A percentile compares a stretch with the other conserved stretches of the same genome.
phyloP scores from a whole-genome alignment of 2,329 filamentous ascomycete genomes.

The Rhynchosporium agropyri region DNA sequence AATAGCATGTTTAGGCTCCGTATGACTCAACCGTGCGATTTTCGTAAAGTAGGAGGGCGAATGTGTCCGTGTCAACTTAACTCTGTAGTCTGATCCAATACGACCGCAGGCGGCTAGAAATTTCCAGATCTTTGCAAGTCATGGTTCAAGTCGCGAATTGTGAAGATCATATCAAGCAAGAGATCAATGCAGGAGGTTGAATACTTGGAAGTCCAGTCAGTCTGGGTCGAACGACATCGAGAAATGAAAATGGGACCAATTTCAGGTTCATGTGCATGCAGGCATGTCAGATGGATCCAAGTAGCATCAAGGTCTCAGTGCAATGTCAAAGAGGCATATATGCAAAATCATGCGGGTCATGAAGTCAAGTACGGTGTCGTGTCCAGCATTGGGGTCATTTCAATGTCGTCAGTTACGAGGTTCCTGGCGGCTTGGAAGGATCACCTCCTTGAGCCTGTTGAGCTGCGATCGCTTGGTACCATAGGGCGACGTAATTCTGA shows the following conservation, averaged over 20 bases:
- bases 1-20: conserved; percentile 15
- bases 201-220: conserved; percentile 17
- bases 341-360: conserved; percentile 41
- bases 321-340: conserved; percentile 37
- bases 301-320: conserved; percentile 42
- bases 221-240: conserved; percentile 24
- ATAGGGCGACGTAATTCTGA: conserved; percentile 76
- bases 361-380: conserved; percentile 38
- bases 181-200: conserved; percentile 34
- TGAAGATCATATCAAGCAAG: conserved; percentile 36
- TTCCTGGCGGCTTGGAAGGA: conserved; percentile 46
- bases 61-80: conserved; percentile 17
- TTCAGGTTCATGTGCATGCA: conserved; percentile 40
- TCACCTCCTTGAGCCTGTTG: conserved; percentile 40
- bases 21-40: neutral
- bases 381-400: conserved; percentile 33
- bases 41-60: conserved; percentile 5
- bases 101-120: neutral
- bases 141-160: conserved; percentile 31
- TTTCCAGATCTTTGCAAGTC: conserved; percentile 27
- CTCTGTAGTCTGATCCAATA: conserved; percentile 3
- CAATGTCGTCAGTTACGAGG: conserved; percentile 40
- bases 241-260: conserved; percentile 33
- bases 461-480: conserved; percentile 73
- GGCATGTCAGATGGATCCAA: conserved; percentile 41